Evolutionary conservation across 768 basidiomycete species (phyloP), one percentile per base, ranked within the genome.

Genomic region (Xerocomellus intermedius): DNA sequence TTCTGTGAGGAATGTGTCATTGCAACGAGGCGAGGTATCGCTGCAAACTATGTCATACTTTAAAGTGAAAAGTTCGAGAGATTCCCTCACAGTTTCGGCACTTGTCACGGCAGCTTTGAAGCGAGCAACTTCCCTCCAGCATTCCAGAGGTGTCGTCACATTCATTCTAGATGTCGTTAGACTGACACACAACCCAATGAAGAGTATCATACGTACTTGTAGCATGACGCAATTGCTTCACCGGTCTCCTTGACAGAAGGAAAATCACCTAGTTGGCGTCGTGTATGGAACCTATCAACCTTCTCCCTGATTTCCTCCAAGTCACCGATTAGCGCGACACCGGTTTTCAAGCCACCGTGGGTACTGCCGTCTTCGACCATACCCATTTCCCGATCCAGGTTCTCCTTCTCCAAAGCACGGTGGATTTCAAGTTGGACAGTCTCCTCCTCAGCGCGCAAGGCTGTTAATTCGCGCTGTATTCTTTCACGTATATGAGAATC

Each of bases 331-430:
- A 94, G 74, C 3, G 79, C 76, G 8, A 82, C 76, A 55, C 84
- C 87, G 60, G 80, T 85, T 66, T 78, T 83, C 42, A 84, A 65
- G 28, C 75, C 68, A 21, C 73, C 76, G 19, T 77, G 79, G 30
- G 73, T 63, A 9, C 66, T 57, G 30, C 57, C 74, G 35, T 70
- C 76, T 35, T 79, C 81, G 16, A 78, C 77, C 76, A 80, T 77
- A 26, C 71, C 69, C 60, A 76, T 79, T 72, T 94, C 91, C 54
- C 81, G 79, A 69, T 93, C 89, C 48, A 94, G 70, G 72, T 94
- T 95, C 75, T 94, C 92, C 74, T 85, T 87, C 76, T 94, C 89
- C 45, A 95, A 76, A 2, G 89, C 90, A 32, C 69, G 75, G 64
- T 90, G 87, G 33, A 95, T 92, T 73, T 91, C 82, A 44, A 77